Evolutionary conservation across 2,329 filamentous ascomycete genomes (phyloP), one percentile per base, ranked within the genome.

Genomic region (Aspergillus sergii): DNA sequence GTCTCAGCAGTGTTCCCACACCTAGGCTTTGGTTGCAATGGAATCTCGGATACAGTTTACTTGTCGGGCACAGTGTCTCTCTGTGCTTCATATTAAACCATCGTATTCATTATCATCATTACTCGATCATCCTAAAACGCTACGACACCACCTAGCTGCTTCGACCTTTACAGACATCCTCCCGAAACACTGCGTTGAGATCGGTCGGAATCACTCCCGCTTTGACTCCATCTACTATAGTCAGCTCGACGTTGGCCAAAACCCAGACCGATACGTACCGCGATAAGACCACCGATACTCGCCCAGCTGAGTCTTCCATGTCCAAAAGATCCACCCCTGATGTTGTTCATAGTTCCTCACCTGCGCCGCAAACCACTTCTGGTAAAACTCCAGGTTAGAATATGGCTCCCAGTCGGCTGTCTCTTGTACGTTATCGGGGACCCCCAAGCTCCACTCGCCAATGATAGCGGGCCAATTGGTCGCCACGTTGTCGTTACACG

Each of bases 271-370:
- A 28, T 26, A 58, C 67, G 41, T 65, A 73, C 72, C 69, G 45
- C 70, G 60, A 61, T 75, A 76, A 4, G 68, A 70, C 72, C 73
- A 75, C 10, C 72, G 67, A 55, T 71, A 72, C 61, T 75, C 72
- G 76, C 78, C 62, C 66, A 81, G 19, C 72, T 85, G 71, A 4
- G 74, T 71, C 74, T 88, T 89, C 86, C 86, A 89, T 0, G 81
- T 81, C 86, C 87, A 89, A 69, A 87, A 89, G 23, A 75, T 59
- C 85, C 85, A 88, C 0, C 86, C 85, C 9, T 78, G 76, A 19
- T 79, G 75, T 61, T 79, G 80, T 75, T 89, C 86, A 68, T 87
- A 89, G 0, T 82, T 75, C 51, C 81, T 77, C 0, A 83, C 80
- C 73, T 88, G 86, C 0, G 86, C 86, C 0, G 83, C 82, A 74